Conservation (phyloP, 2,329 filamentous ascomycete species). For the Colletotrichum shisoi region DNA sequence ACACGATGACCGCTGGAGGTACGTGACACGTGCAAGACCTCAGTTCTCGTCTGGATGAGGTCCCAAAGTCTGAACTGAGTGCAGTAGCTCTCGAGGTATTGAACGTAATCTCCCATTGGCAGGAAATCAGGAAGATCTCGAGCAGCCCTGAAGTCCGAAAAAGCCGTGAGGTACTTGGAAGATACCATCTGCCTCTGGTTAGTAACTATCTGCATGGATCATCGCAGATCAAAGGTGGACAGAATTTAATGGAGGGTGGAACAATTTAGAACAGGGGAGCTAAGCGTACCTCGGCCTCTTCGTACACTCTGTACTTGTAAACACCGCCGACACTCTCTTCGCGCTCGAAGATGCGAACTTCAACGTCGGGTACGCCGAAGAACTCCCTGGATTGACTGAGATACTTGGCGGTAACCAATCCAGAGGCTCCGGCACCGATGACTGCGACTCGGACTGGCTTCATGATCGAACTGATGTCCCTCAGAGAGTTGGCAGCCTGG, state of each 20-base stretch:
- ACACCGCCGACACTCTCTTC: conserved; percentile 56
- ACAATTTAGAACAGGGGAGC: not conserved
- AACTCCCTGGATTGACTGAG: conserved; percentile 51
- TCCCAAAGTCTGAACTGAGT: conserved; percentile 50
- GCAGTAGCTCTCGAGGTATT: conserved; percentile 55
- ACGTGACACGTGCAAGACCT: conserved; percentile 45
- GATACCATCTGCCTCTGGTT: conserved; percentile 51
- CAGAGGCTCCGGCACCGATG: conserved; percentile 55
- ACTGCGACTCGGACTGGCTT: conserved; percentile 52
- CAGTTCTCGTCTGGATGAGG: conserved; percentile 49
- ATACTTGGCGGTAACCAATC: conserved; percentile 53
- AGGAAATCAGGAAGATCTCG: conserved; percentile 56
- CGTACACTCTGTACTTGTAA: conserved; percentile 57
- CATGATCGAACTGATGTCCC: not conserved
- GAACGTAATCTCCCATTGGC: conserved; percentile 50
- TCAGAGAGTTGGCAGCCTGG: not conserved
- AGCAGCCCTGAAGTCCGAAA: conserved; percentile 58
- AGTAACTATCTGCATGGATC: not conserved
- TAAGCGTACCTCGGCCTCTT: conserved; percentile 54
- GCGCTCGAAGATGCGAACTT: conserved; percentile 56
- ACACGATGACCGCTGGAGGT: conserved; percentile 10
- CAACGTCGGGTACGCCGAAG: conserved; percentile 50
- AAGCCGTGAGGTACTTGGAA: conserved; percentile 59
- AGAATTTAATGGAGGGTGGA: too few species aligned
- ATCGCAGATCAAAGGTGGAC: not conserved